Conservation (phyloP, 2,329 filamentous ascomycete genomes). For the Bipolaris victoriae region DNA sequence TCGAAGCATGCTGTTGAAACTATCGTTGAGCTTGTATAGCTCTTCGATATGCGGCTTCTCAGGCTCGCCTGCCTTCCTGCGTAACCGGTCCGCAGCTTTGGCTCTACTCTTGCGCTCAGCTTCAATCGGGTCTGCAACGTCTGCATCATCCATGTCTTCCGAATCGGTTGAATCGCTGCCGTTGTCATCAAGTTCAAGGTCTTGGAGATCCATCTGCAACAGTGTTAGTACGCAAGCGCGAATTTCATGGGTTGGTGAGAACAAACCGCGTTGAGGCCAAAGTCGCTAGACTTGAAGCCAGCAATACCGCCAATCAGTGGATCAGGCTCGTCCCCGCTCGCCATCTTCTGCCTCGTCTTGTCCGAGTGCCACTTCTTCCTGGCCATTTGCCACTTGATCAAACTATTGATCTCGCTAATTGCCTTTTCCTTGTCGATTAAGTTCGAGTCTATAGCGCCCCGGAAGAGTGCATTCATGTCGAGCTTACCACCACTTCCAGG, state of each 20-base stretch:
- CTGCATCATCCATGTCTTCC: slow-evolving; percentile 64
- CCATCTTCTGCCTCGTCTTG: slow-evolving; percentile 99
- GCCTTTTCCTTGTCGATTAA: slow-evolving; percentile 74
- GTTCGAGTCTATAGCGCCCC: slow-evolving; percentile 72
- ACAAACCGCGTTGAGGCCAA: slow-evolving; percentile 79
- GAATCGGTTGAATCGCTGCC: slow-evolving; percentile 63
- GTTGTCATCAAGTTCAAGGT: slow-evolving; percentile 80
- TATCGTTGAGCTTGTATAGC: slow-evolving; percentile 77
- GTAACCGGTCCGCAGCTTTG: slow-evolving; percentile 78
- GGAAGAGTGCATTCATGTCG: slow-evolving; percentile 93
- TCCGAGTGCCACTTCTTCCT: slow-evolving; percentile 98
- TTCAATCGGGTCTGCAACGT: slow-evolving; percentile 84
- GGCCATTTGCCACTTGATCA: slow-evolving; percentile 93
- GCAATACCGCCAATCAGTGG: slow-evolving; percentile 47
- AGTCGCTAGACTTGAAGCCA: slow-evolving; percentile 80
- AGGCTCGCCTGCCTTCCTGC: slow-evolving; percentile 82
- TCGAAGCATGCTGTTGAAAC: slow-evolving; percentile 82
- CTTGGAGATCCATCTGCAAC: slow-evolving; percentile 72
- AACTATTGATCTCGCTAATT: slow-evolving; percentile 77
- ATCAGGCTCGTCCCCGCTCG: slow-evolving; percentile 64
- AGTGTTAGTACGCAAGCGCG: slow-evolving; percentile 13
- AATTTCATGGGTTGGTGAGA: not conserved
- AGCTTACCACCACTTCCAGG: slow-evolving; percentile 78
- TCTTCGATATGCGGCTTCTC: slow-evolving; percentile 79
- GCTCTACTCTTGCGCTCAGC: slow-evolving; percentile 80